Evolutionary conservation across 2,329 filamentous ascomycete species (phyloP).

Genomic region (Venturia aucupariae): DNA sequence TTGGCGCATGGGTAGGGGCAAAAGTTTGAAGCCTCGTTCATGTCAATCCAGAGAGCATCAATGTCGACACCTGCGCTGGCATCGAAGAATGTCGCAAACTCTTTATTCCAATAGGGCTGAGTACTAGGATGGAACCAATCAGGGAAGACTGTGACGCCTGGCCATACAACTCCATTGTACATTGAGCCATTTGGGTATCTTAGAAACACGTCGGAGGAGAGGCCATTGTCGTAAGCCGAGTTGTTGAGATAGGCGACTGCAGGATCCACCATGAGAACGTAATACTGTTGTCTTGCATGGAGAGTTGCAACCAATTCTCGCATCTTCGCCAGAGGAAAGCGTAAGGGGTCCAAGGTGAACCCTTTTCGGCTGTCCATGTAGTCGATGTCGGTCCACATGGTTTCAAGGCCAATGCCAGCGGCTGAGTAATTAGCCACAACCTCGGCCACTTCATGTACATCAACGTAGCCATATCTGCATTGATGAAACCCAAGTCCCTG

Average conservation of each 20-base stretch:
- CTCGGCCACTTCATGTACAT: conserved; percentile 56
- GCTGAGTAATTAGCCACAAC: conserved; percentile 58
- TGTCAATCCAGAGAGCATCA: conserved; percentile 57
- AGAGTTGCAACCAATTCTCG: conserved; percentile 58
- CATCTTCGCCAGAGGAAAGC: conserved; percentile 54
- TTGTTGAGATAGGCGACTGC: conserved; percentile 36
- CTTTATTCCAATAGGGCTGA: conserved; percentile 58
- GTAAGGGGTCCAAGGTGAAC: conserved; percentile 55
- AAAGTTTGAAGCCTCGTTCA: conserved; percentile 51
- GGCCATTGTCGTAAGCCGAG: conserved; percentile 42
- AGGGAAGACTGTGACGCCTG: conserved; percentile 61
- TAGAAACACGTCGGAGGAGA: conserved; percentile 51
- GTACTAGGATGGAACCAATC: conserved; percentile 67
- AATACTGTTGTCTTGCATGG: conserved; percentile 58
- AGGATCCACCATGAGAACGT: conserved; percentile 72
- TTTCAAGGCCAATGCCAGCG: conserved; percentile 58
- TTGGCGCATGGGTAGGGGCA: conserved; percentile 28
- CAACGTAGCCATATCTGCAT: conserved; percentile 43
- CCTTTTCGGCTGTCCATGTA: conserved; percentile 43
- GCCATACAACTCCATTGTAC: conserved; percentile 63
- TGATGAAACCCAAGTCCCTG: conserved; percentile 41
- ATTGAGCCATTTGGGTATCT: conserved; percentile 42
- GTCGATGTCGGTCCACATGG: conserved; percentile 67
- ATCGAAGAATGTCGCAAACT: conserved; percentile 58
- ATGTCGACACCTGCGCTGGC: conserved; percentile 59